Percentiles rank a stretch among this genome's conserved stretches.
phyloP scores from a whole-genome alignment of 306 rosid genomes.

The Malus sylvestris region DNA sequence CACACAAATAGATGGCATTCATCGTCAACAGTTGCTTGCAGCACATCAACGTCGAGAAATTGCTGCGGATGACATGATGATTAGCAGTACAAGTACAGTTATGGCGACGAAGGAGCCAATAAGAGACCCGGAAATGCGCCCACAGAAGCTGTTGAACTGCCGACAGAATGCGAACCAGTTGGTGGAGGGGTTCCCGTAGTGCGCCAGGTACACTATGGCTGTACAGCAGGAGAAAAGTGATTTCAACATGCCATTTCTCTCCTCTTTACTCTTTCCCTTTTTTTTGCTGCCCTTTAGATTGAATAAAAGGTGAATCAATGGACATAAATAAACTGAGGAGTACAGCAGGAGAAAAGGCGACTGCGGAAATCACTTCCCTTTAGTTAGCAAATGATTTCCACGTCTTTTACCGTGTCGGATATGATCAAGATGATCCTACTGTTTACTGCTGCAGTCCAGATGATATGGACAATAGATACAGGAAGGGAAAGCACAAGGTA shows the following conservation, averaged over 20 bases:
- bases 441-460: constrained; percentile 27
- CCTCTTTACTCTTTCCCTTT: too few species aligned
- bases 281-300: too few species aligned
- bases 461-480: constrained; percentile 45
- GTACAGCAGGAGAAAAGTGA: not conserved
- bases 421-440: constrained; percentile 36
- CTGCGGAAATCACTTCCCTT: not conserved
- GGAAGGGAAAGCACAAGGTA: constrained; percentile 52
- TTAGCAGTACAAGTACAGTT: constrained; percentile 27
- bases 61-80: constrained; percentile 29
- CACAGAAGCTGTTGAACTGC: constrained; percentile 45
- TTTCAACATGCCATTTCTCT: too few species aligned
- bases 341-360: not conserved
- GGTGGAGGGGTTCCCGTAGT: constrained; percentile 39
- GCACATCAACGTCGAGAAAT: constrained; percentile 30
- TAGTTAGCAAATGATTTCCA: not conserved
- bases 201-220: constrained; percentile 43
- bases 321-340: not conserved
- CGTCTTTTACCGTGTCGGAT: constrained; percentile 49
- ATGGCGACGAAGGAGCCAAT: constrained; percentile 44
- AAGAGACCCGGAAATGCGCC: constrained; percentile 38
- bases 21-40: not conserved
- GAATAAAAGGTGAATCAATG: too few species aligned
- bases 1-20: not conserved
- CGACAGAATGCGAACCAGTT: constrained; percentile 51